These are phyloP conservation scores for Mortierella sp. DNA, from an alignment of 371 early-diverging fungal species.

Conservation along the genomic window DNA sequence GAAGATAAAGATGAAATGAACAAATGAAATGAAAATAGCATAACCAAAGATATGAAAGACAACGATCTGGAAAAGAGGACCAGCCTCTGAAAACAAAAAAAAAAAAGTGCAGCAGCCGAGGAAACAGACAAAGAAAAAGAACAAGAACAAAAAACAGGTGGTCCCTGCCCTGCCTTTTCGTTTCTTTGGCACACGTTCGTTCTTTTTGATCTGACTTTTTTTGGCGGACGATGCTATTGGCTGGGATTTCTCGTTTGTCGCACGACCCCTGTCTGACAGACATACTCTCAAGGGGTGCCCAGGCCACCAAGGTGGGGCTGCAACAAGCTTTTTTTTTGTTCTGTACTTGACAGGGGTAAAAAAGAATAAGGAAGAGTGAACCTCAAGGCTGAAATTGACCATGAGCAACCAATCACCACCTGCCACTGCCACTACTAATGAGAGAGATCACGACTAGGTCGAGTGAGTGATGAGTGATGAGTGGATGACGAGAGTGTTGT, in stretches of 20 bases:
- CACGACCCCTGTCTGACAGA: not conserved
- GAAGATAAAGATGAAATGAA: constrained; percentile 9
- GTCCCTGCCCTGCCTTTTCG: not conserved
- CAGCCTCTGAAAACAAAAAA: no score
- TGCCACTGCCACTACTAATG: no score
- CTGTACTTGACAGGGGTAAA: not conserved
- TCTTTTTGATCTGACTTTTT: not conserved
- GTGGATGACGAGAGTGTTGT: not conserved
- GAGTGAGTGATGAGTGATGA: not conserved
- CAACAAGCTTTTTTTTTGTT: not conserved
- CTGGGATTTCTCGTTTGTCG: not conserved
- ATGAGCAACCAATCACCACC: no score
- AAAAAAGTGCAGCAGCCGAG: not conserved
- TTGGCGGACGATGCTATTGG: not conserved
- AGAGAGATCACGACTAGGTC: not conserved
- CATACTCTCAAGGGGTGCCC: not conserved
- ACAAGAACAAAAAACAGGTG: not conserved
- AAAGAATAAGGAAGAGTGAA: not conserved
- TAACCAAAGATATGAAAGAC: no score
- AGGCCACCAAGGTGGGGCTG: not conserved
- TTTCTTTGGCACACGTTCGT: not conserved
- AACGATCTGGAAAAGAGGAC: no score
- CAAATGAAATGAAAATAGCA: no score
- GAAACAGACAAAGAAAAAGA: not conserved
- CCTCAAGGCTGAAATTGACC: not conserved